Percentiles rank a stretch among this genome's conserved stretches.
Conservation (phyloP, 2,329 filamentous ascomycete species). For the Aspergillus awamori region DNA sequence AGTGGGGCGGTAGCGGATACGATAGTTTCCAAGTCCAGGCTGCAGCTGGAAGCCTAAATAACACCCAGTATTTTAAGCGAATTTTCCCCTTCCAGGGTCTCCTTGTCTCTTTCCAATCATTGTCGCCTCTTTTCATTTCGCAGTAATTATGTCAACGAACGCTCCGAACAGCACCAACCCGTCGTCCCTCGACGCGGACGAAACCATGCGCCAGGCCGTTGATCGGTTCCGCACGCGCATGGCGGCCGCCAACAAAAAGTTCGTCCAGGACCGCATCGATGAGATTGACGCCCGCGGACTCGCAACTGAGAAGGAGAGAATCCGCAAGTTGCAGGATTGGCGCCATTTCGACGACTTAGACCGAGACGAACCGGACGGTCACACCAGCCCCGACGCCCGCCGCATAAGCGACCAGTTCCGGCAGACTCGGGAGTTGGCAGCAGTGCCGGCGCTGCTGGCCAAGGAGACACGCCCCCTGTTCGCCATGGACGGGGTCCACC, state of each 20-base stretch:
- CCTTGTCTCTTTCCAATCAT: no score
- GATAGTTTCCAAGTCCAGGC: no score
- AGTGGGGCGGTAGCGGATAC: no score
- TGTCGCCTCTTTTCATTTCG: no score
- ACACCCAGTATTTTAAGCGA: no score
- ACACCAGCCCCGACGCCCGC: no score
- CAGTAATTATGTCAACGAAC: no score
- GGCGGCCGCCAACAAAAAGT: not conserved
- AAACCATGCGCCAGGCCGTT: not conserved
- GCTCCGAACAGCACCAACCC: not conserved
- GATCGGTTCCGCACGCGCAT: not conserved
- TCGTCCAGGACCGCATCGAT: not conserved
- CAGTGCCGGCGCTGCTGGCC: not conserved
- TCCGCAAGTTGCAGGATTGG: not conserved
- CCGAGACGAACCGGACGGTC: not conserved
- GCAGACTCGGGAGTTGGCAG: not conserved
- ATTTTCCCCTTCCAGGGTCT: no score
- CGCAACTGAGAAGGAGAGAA: not conserved
- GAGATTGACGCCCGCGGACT: not conserved
- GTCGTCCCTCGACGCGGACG: not conserved
- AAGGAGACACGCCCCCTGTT: not conserved
- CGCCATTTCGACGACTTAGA: not conserved
- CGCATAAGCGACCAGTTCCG: no score
- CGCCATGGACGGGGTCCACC: not conserved
- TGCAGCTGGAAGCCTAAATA: no score